These are phyloP conservation scores for Seminavis robusta DNA, from an alignment of 108 stramenopile genomes.

Conservation along the genomic window DNA sequence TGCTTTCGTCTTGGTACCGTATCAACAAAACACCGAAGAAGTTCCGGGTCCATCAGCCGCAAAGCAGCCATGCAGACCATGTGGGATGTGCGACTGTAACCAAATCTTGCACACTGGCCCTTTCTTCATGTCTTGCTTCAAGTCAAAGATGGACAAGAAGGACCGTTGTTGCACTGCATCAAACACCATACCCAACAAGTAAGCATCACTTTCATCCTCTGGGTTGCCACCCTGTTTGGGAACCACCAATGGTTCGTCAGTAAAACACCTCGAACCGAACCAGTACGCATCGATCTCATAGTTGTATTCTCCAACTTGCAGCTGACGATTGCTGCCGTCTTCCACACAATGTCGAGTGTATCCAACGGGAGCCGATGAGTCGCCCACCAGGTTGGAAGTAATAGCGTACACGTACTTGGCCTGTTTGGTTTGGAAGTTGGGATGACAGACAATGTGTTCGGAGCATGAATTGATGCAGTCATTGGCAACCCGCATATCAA, in stretches of 20 bases:
- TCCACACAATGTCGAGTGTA: conserved; percentile 33
- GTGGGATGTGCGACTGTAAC: conserved; percentile 42
- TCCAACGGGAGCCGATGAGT: conserved; percentile 41
- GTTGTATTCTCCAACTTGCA: conserved; percentile 32
- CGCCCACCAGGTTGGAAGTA: conserved; percentile 45
- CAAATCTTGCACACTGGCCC: conserved; percentile 49
- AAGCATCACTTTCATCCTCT: conserved; percentile 41
- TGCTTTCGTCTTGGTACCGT: no score
- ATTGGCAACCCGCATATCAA: conserved; percentile 34
- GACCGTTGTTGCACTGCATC: conserved; percentile 38
- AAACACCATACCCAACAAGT: conserved; percentile 45
- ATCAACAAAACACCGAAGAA: no score
- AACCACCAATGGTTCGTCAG: conserved; percentile 50
- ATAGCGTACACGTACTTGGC: conserved; percentile 42
- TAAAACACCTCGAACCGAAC: conserved; percentile 47
- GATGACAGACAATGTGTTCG: conserved; percentile 54
- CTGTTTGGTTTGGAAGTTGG: conserved; percentile 35
- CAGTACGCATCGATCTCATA: conserved; percentile 46
- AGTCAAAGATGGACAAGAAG: conserved; percentile 46
- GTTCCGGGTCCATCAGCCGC: no score
- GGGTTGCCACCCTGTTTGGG: conserved; percentile 38
- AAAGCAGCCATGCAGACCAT: conserved; percentile 64
- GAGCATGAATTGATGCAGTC: conserved; percentile 43
- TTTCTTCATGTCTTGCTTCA: conserved; percentile 39
- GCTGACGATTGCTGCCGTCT: conserved; percentile 3